Evolutionary conservation across 257 asterid genomes (phyloP), one percentile per base, ranked within the genome.

Genomic region (Craterostigma plantagineum): DNA sequence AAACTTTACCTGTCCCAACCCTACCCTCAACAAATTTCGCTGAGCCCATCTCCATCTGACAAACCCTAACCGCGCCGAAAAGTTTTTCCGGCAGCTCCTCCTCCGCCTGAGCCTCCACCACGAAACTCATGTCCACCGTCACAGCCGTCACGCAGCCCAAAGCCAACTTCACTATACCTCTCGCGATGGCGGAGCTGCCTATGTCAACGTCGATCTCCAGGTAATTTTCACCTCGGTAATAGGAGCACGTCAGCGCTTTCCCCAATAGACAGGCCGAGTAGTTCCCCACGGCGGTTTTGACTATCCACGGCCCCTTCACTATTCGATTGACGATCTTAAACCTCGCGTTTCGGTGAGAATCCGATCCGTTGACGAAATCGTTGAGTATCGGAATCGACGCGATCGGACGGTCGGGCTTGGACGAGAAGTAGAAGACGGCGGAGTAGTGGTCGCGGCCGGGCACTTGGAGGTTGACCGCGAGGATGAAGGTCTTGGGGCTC

Each of bases 281-380:
- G 38, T 71, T 81, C 44, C 97, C 97, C 9, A 81, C 97, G 8
- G 97, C 76, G 40, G 94, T 56, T 42, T 69, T 77, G 53, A 86
- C 94, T 14, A 86, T 79, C 97, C 97, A 86, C 46, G 94, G 97
- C 7, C 97, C 97, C 43, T 78, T 76, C 0, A 81, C 77, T 42
- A 86, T 86, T 58, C 76, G 69, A 61, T 71, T 86, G 65, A 86
- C 94, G 37, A 86, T 65, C 68, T 81, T 86, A 48, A 86, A 81
- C 69, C 97, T 64, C 60, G 67, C 62, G 48, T 63, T 79, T 16
- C 97, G 77, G 35, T 62, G 78, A 11, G 74, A 52, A 35, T 86
- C 93, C 10, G 81, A 67, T 0, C 91, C 94, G 58, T 78, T 63
- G 48, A 81, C 63, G 62, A 86, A 86, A 53, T 58, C 67, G 45